phyloP scores from a whole-genome alignment of 768 basidiomycete species.

The Boletus speciosus region DNA sequence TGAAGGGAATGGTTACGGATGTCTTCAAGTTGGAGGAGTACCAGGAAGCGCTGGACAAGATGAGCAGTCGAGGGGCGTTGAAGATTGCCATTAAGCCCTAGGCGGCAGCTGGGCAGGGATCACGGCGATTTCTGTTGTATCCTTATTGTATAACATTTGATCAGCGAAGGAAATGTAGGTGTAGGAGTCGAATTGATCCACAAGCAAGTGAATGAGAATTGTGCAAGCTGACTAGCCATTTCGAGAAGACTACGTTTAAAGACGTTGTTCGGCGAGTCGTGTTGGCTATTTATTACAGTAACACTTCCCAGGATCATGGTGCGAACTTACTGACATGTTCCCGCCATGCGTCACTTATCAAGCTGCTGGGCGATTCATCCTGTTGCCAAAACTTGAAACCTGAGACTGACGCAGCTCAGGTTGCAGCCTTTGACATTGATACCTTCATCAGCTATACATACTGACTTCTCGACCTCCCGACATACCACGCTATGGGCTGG shows the following conservation, averaged over 20 bases:
- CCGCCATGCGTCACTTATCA: neutral
- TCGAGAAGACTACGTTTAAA: too few species aligned
- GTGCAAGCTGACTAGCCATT: neutral
- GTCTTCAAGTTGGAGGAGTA: slow-evolving; percentile 66
- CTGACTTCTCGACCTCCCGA: neutral
- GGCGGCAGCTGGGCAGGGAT: neutral
- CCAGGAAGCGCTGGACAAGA: slow-evolving; percentile 68
- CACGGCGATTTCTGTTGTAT: slow-evolving; percentile 9
- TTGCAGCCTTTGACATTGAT: neutral
- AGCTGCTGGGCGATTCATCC: neutral
- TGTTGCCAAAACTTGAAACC: neutral
- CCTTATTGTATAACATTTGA: slow-evolving; percentile 13
- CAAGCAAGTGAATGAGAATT: neutral
- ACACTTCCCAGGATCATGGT: slow-evolving; percentile 12
- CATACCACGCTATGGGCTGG: neutral
- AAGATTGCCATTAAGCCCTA: slow-evolving; percentile 63
- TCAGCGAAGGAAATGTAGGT: neutral
- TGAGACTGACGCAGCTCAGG: neutral
- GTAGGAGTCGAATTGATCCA: neutral
- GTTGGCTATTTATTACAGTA: neutral
- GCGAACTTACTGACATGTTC: neutral
- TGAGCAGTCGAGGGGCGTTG: slow-evolving; percentile 58
- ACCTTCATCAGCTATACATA: neutral
- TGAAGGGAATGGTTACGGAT: slow-evolving; percentile 78
- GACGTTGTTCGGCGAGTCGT: neutral